A percentile compares a stretch with the other conserved stretches of the same genome.
phyloP scores from a whole-genome alignment of 1,284 basidiomycete genomes.

The Fomitopsis schrenkii region DNA sequence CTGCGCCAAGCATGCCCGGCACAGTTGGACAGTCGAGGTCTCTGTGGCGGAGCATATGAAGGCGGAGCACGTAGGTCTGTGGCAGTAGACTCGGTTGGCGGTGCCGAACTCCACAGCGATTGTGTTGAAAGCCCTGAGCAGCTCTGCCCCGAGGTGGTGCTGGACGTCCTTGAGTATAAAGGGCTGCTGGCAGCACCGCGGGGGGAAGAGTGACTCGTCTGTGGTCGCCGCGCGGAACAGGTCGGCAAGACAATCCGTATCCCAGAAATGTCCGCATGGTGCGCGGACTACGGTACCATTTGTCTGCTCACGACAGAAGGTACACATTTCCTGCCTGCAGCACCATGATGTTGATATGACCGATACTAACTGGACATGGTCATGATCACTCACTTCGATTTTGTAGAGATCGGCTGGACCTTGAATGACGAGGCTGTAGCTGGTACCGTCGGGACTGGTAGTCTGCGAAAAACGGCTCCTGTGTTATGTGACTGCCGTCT shows the following conservation, averaged over 20 bases:
- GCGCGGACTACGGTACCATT: slow-evolving; percentile 20
- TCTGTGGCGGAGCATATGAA: slow-evolving; percentile 45
- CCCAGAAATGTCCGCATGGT: slow-evolving; percentile 36
- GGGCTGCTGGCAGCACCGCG: slow-evolving; percentile 35
- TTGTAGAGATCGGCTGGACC: too few relatives aligned
- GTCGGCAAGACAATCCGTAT: slow-evolving; percentile 31
- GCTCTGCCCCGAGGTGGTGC: slow-evolving; percentile 19
- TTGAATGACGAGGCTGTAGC: slow-evolving; percentile 5
- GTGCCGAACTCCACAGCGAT: slow-evolving; percentile 35
- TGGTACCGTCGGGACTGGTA: slow-evolving; percentile 13
- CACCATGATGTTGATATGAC: not conserved
- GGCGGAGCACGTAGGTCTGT: slow-evolving; percentile 38
- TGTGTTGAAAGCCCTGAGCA: slow-evolving; percentile 22
- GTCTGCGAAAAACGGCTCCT: not conserved
- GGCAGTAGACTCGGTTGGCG: slow-evolving; percentile 38
- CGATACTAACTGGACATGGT: too few relatives aligned
- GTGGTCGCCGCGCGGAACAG: slow-evolving; percentile 33
- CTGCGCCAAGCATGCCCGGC: slow-evolving; percentile 30
- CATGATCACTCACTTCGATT: too few relatives aligned
- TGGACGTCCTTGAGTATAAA: slow-evolving; percentile 26
- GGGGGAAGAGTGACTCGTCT: slow-evolving; percentile 41
- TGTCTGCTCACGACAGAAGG: slow-evolving; percentile 29
- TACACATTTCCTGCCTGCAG: slow-evolving; percentile 18
- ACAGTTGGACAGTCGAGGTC: slow-evolving; percentile 20
- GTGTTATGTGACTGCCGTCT: not conserved